phyloP scores from a whole-genome alignment of 768 basidiomycete genomes.

The Amylocystis lapponica region DNA sequence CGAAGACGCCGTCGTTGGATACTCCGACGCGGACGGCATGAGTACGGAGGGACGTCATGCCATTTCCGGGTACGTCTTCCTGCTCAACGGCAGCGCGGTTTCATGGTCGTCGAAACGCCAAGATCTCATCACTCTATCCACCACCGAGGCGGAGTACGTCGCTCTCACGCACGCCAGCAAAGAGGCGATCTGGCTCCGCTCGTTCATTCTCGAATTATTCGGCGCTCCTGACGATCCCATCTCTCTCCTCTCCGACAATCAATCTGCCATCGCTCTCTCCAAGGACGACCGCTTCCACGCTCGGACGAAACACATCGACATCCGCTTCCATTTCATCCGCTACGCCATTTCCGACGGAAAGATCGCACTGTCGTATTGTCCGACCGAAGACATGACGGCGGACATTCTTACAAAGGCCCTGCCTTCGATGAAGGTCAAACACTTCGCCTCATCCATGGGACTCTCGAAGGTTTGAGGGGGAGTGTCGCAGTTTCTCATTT shows the following conservation, averaged over 20 bases:
- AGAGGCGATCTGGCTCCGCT: slow-evolving; percentile 28
- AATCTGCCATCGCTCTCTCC: slow-evolving; percentile 27
- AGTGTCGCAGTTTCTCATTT: slow-evolving; percentile 5
- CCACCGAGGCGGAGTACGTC: slow-evolving; percentile 37
- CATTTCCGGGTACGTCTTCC: slow-evolving; percentile 32
- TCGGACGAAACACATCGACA: slow-evolving; percentile 33
- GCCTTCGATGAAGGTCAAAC: slow-evolving; percentile 4
- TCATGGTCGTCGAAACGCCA: slow-evolving; percentile 35
- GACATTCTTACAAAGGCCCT: slow-evolving; percentile 32
- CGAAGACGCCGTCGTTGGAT: slow-evolving; percentile 11
- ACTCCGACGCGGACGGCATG: slow-evolving; percentile 26
- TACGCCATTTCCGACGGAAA: slow-evolving; percentile 16
- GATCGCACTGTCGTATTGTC: slow-evolving; percentile 16
- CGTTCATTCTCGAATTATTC: slow-evolving; percentile 25
- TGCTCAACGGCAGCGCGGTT: slow-evolving; percentile 29
- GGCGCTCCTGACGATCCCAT: slow-evolving; percentile 14
- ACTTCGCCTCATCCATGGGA: slow-evolving; percentile 5
- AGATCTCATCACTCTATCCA: slow-evolving; percentile 32
- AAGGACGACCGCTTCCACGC: slow-evolving; percentile 24
- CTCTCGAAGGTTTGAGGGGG: slow-evolving; percentile 11
- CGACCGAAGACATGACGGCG: slow-evolving; percentile 25
- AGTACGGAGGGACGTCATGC: slow-evolving; percentile 22
- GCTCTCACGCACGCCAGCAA: slow-evolving; percentile 25
- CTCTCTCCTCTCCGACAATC: slow-evolving; percentile 31
- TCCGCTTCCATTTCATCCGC: slow-evolving; percentile 28